phyloP scores from a whole-genome alignment of 1,284 basidiomycete genomes.

The Rhodotorula sp. region DNA sequence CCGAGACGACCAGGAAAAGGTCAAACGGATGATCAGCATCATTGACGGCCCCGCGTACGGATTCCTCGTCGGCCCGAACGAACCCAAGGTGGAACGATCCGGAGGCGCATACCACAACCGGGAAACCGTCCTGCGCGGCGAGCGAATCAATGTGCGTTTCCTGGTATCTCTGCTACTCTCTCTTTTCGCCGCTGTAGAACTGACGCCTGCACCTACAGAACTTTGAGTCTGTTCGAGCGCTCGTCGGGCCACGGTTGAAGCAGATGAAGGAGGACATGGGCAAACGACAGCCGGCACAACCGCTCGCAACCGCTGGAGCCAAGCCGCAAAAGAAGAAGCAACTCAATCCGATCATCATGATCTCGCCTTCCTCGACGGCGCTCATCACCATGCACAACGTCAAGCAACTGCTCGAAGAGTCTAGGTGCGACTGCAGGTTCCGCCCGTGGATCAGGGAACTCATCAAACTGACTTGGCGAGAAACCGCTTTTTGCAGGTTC shows the following conservation, averaged over 20 bases:
- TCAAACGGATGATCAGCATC: conserved; percentile 64
- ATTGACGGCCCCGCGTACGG: conserved; percentile 49
- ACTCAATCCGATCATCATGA: conserved; percentile 83
- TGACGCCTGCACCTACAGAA: conserved; percentile 56
- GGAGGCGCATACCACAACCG: conserved; percentile 62
- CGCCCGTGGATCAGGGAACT: too few relatives aligned
- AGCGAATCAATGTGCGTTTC: conserved; percentile 65
- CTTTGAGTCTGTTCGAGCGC: conserved; percentile 63
- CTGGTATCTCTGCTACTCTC: neutral
- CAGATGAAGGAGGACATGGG: conserved; percentile 56
- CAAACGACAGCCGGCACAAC: neutral
- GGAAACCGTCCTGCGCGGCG: conserved; percentile 71
- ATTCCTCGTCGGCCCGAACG: conserved; percentile 52
- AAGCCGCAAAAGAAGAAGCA: conserved; percentile 36
- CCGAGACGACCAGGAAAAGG: conserved; percentile 70
- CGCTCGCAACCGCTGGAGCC: conserved; percentile 1
- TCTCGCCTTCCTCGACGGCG: conserved; percentile 91
- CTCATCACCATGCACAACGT: conserved; percentile 98
- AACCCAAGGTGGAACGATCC: conserved; percentile 59
- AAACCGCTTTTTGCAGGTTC: conserved; percentile 57
- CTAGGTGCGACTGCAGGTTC: conserved; percentile 59
- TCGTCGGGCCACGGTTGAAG: conserved; percentile 72
- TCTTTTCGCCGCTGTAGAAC: neutral
- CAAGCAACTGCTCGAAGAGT: conserved; percentile 85
- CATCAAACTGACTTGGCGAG: neutral